Evolutionary conservation across 805 yeast species (phyloP), one percentile per base, ranked within the genome.

Genomic region (Starmerella sirachaensis): DNA sequence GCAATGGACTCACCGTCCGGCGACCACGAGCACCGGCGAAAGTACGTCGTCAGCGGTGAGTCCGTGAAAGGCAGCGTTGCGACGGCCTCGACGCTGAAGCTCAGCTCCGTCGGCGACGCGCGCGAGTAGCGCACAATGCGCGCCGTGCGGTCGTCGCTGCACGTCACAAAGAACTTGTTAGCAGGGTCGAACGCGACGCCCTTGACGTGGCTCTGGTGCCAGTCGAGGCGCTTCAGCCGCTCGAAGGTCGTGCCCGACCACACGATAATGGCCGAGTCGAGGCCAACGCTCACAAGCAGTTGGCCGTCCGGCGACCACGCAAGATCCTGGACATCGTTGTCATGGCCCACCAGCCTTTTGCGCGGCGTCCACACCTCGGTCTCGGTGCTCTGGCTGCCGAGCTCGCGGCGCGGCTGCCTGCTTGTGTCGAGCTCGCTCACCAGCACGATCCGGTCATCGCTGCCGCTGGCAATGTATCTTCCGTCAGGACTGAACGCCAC

Each of bases 151-250:
- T 91, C 99, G 59, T 91, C 99, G 1, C 94, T 81, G 17, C 93
- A 86, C 0, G 99, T 88, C 6, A 94, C 96, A 63, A 91, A 91
- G 58, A 84, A 91, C 61, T 91, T 91, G 58, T 85, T 85, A 3
- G 98, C 98, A 0, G 99, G 99, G 56, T 91, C 99, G 59, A 91
- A 91, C 1, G 88, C 88, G 10, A 91, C 82, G 40, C 98, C 97
- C 59, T 91, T 91, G 19, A 91, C 96, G 62, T 82, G 88, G 2
- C 94, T 81, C 55, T 84, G 93, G 57, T 91, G 98, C 17, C 85
- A 78, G 53, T 88, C 96, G 51, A 84, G 81, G 22, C 94, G 64
- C 55, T 83, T 84, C 40, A 88, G 73, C 47, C 83, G 72, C 60
- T 91, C 93, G 65, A 91, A 85, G 0, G 95, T 88, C 2, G 74